Evolutionary conservation across 2,329 filamentous ascomycete genomes (phyloP).

Genomic region (Alternaria dauci): DNA sequence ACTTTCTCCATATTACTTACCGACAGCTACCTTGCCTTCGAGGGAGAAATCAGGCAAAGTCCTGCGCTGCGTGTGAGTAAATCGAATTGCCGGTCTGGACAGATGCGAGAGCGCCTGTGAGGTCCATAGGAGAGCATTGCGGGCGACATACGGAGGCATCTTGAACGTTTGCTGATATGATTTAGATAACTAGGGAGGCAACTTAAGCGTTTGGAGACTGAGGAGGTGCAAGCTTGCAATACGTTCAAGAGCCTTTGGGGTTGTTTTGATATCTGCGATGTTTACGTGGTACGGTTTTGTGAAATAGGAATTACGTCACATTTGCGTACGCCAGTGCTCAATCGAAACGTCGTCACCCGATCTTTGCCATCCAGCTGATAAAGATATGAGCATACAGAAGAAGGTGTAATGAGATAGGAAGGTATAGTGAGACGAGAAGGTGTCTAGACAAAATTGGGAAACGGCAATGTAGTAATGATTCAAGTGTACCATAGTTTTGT

Average conservation of each 20-base stretch:
- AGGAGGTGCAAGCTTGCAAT: not conserved
- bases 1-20: not conserved
- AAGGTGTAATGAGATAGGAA: not conserved
- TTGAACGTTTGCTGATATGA: not conserved
- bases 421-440: not conserved
- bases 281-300: conserved; percentile 7
- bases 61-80: conserved; percentile 21
- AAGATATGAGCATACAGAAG: not conserved
- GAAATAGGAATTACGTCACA: conserved; percentile 20
- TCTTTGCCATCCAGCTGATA: not conserved
- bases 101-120: conserved; percentile 6
- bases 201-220: not conserved
- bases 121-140: conserved; percentile 8
- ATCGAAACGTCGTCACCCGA: not conserved
- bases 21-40: conserved; percentile 27
- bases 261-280: not conserved
- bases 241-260: not conserved
- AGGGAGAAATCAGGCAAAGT: conserved; percentile 26
- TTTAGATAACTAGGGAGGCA: not conserved
- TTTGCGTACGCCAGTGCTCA: conserved; percentile 13
- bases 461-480: not conserved
- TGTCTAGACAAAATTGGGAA: not conserved
- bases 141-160: conserved; percentile 25
- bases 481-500: not conserved
- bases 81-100: conserved; percentile 8